Percentiles rank a stretch among this genome's conserved stretches.
phyloP scores from a whole-genome alignment of 2,329 filamentous ascomycete genomes.

The Ceratocystis colombiana region DNA sequence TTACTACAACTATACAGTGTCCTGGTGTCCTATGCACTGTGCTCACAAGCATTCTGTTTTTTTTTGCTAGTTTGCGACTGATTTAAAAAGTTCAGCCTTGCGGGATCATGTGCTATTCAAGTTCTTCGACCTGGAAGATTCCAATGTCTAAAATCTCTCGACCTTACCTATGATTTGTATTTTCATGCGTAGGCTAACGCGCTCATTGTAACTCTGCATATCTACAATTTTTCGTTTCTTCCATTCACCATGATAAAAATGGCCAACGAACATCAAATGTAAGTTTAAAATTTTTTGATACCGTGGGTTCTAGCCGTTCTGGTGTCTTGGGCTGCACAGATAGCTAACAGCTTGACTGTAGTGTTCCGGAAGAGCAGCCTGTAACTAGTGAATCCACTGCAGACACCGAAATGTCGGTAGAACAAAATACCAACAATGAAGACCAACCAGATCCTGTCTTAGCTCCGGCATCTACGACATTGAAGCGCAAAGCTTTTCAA shows the following conservation, averaged over 20 bases:
- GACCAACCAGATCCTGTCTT: neutral
- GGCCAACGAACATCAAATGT: neutral
- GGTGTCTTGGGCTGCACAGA: neutral
- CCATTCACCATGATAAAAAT: neutral
- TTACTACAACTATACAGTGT: neutral
- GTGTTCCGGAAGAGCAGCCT: neutral
- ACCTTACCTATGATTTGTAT: neutral
- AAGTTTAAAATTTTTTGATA: neutral
- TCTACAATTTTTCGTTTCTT: too few relatives aligned
- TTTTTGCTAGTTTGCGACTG: neutral
- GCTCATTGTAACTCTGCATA: too few relatives aligned
- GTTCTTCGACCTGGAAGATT: neutral
- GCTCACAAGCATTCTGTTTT: neutral
- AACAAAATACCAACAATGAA: neutral
- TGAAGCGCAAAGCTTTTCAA: slow-evolving; percentile 23
- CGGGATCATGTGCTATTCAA: neutral
- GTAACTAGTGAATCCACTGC: neutral
- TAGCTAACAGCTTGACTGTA: neutral
- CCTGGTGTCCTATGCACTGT: accelerated
- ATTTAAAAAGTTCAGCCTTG: neutral
- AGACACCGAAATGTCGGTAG: neutral
- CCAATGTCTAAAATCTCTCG: neutral
- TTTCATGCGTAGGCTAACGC: too few relatives aligned
- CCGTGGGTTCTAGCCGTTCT: neutral
- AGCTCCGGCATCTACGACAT: neutral